These are phyloP conservation scores for Cryphonectria radicalis DNA, from an alignment of 2,329 filamentous ascomycete species.

Conservation along the genomic window DNA sequence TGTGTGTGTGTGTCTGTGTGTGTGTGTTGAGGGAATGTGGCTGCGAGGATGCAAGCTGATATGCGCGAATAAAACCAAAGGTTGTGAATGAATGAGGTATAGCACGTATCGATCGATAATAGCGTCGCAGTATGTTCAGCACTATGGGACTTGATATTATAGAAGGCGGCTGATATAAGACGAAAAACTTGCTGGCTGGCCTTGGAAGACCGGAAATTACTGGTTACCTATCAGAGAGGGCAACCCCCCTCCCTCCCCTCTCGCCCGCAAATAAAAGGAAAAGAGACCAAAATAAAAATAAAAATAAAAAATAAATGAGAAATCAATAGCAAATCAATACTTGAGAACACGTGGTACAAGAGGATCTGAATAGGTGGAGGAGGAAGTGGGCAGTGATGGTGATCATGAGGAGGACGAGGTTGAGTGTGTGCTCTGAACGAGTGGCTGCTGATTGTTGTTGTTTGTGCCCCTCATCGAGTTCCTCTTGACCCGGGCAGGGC, in stretches of 20 bases:
- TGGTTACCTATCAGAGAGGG: background rate
- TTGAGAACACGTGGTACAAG: background rate
- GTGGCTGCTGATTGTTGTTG: background rate
- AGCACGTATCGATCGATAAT: background rate
- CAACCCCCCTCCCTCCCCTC: background rate
- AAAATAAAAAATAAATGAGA: background rate
- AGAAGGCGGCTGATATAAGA: background rate
- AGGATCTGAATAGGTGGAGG: background rate
- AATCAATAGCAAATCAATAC: background rate
- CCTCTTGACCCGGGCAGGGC: background rate
- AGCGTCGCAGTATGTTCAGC: background rate
- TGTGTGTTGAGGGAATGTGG: background rate
- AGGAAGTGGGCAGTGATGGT: background rate
- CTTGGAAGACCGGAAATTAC: background rate
- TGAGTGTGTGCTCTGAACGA: background rate
- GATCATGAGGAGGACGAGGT: background rate
- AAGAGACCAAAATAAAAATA: background rate
- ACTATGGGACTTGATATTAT: background rate
- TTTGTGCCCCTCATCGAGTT: conserved; percentile 2
- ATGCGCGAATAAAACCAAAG: background rate
- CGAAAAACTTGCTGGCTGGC: background rate
- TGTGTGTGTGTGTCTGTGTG: too few relatives aligned
- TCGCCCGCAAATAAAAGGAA: background rate
- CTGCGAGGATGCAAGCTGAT: background rate
- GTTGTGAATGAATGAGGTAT: background rate